These are phyloP conservation scores for Thelonectria blattea DNA, from an alignment of 2,329 filamentous ascomycete genomes.

Conservation along the genomic window DNA sequence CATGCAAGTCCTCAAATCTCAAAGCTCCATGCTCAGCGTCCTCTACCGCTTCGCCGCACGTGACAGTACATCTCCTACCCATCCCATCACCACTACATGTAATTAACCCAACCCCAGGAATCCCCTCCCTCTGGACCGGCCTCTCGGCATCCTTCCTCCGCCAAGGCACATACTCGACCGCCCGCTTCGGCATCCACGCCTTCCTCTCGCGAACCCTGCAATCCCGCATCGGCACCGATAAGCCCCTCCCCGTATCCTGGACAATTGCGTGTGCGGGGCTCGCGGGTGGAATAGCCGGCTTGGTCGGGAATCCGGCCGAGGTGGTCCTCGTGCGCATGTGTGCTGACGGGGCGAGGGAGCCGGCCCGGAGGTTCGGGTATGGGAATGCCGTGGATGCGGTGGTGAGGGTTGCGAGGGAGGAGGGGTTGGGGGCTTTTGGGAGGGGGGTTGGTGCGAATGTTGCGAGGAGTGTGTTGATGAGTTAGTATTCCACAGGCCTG, in stretches of 20 bases:
- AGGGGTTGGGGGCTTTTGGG: conserved; percentile 47
- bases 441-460: conserved; percentile 49
- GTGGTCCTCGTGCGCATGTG: conserved; percentile 54
- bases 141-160: conserved; percentile 52
- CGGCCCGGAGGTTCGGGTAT: conserved; percentile 46
- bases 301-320: conserved; percentile 55
- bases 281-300: conserved; percentile 49
- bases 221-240: conserved; percentile 35
- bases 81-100: neutral
- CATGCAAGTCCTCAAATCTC: conserved; percentile 52
- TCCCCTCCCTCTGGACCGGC: conserved; percentile 50
- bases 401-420: conserved; percentile 40
- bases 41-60: conserved; percentile 46
- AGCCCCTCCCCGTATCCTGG: conserved; percentile 41
- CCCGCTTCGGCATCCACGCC: conserved; percentile 51
- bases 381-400: conserved; percentile 45
- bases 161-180: conserved; percentile 52
- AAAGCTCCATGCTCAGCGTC: conserved; percentile 48
- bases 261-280: conserved; percentile 49
- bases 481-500: conserved; percentile 30
- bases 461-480: conserved; percentile 52
- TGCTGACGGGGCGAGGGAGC: conserved; percentile 50
- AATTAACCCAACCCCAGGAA: conserved; percentile 41
- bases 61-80: conserved; percentile 41
- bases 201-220: conserved; percentile 42